Evolutionary conservation across 108 stramenopile species (phyloP).

Genomic region (Fistulifera solaris): DNA sequence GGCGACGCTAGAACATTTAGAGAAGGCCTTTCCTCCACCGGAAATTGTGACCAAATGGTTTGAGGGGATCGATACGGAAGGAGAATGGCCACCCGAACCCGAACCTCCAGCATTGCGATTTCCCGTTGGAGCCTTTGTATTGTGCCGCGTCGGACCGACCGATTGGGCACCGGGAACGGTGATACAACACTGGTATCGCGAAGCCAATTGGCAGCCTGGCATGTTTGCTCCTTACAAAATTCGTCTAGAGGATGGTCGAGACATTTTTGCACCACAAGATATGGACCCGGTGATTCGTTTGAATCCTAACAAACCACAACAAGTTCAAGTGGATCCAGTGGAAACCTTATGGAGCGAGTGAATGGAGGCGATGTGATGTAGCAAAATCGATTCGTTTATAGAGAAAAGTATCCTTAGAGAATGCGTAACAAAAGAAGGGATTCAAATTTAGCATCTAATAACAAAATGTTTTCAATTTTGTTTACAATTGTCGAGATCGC

Average conservation of each 20-base stretch:
- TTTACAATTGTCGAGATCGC: no score
- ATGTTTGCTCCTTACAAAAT: constrained; percentile 90
- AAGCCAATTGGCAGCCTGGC: constrained; percentile 74
- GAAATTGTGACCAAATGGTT: constrained; percentile 67
- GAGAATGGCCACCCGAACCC: constrained; percentile 57
- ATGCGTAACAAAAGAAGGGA: no score
- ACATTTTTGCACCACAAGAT: constrained; percentile 88
- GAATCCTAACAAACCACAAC: constrained; percentile 3
- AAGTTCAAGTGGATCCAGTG: background rate
- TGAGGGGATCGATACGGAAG: constrained; percentile 63
- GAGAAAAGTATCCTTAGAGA: no score
- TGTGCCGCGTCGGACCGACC: constrained; percentile 80
- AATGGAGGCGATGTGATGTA: no score
- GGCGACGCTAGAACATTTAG: constrained; percentile 54
- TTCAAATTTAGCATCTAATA: no score
- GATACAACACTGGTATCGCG: constrained; percentile 75
- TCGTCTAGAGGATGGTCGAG: constrained; percentile 75
- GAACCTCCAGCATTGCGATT: constrained; percentile 56
- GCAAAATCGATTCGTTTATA: no score
- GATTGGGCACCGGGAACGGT: constrained; percentile 83
- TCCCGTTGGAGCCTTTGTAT: constrained; percentile 55
- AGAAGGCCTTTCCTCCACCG: constrained; percentile 46
- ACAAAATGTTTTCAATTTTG: no score
- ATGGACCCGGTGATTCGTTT: constrained; percentile 65
- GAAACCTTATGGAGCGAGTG: background rate